Base-by-base conservation (phyloP, 148 eudicot species). In the Rhododendron kiyosumense region DNA sequence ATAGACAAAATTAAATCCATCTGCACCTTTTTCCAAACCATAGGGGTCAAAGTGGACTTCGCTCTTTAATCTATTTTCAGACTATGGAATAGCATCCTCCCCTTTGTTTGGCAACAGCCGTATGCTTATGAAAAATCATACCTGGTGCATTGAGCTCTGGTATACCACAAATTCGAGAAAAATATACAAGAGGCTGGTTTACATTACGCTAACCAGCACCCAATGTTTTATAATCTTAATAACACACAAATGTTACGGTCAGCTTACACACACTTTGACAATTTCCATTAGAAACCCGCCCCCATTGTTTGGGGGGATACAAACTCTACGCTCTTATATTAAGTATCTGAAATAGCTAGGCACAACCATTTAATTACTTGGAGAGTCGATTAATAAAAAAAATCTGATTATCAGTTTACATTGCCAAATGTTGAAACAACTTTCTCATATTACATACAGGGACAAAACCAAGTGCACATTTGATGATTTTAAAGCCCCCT, bases 391-490 rank as follows among this genome's bases (percentile, higher is more conserved):
- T 6, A 73, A 34, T 14, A 24, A 76, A n/a, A 78, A 78, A n/a
- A 10, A 46, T 1, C 9, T 3, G 79, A 30, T 5, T 30, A 45
- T 28, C 3, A 84, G 32, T n/a, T 73, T 61, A 48, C 63, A 73
- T 20, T 18, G 32, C 46, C 65, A 84, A 74, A 32, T 49, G 38
- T 30, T 73, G 65, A 49, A 71, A 32, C 46, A 85, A 30, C 14
- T 38, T 78, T 63, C 26, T 11, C 82, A 86, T 26, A 77, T 83
- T 61, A 86, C 80, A 86, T 51, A 24, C 80, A 28, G 36, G 12
- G 36, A 30, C 46, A 81, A 24, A 67, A 67, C n/a, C 43, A 41
- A 41, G 45, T 13, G 54, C 45, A 77, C 74, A 61, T 54, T 28
- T 41, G 38, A 48, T 6, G 24, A 46, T 45, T 71, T 17, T 14